phyloP scores from a whole-genome alignment of 768 basidiomycete species.

The Pisolithus sp. region DNA sequence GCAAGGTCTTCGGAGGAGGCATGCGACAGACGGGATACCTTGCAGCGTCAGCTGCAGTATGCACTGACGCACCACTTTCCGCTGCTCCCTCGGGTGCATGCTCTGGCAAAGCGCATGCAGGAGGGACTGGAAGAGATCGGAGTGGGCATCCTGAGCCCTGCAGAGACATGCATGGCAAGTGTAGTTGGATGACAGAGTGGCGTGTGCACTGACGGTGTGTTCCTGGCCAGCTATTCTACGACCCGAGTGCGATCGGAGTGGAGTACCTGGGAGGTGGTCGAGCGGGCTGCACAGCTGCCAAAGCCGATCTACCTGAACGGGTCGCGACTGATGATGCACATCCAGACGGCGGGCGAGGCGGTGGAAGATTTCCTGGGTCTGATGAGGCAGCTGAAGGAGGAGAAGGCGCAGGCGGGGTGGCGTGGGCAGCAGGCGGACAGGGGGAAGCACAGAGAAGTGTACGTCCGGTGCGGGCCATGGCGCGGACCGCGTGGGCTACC shows the following conservation, averaged over 20 bases:
- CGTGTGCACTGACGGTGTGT: background rate
- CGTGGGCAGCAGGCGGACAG: background rate
- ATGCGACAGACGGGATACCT: slow-evolving; percentile 90
- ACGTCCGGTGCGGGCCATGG: too few species aligned
- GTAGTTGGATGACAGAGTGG: background rate
- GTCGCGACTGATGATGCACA: slow-evolving; percentile 77
- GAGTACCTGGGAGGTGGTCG: slow-evolving; percentile 66
- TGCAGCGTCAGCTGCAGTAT: slow-evolving; percentile 76
- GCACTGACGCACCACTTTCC: slow-evolving; percentile 82
- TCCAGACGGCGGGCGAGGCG: slow-evolving; percentile 73
- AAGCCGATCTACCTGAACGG: slow-evolving; percentile 67
- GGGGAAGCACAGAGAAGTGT: too few species aligned
- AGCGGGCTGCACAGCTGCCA: slow-evolving; percentile 54
- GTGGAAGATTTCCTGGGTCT: slow-evolving; percentile 73
- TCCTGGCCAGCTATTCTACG: slow-evolving; percentile 64
- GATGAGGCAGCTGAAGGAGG: slow-evolving; percentile 57
- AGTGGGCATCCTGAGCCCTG: slow-evolving; percentile 60
- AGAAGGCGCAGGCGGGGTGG: slow-evolving; percentile 59
- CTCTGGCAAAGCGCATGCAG: slow-evolving; percentile 62
- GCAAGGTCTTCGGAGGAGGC: slow-evolving; percentile 92
- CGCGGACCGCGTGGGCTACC: too few species aligned
- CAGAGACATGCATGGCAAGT: slow-evolving; percentile 87
- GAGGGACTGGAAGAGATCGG: slow-evolving; percentile 67
- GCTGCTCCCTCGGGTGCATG: slow-evolving; percentile 66
- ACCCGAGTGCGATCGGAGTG: slow-evolving; percentile 66